Conservation (phyloP, 352 stramenopile genomes). For the Globisporangium yorkense region DNA sequence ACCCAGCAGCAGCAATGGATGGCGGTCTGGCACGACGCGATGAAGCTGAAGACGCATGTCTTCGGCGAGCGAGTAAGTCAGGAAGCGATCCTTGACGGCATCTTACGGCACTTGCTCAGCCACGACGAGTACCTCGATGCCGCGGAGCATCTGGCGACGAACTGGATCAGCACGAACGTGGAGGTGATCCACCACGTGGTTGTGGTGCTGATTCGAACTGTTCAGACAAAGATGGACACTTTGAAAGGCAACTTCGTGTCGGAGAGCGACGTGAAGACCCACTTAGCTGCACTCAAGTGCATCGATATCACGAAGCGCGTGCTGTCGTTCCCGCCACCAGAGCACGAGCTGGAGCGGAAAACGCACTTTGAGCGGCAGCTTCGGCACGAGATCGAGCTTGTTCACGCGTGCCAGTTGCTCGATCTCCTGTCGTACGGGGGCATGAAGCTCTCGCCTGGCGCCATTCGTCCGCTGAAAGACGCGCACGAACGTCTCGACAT, state of each 20-base stretch:
- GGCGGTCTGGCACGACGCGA: constrained; percentile 49
- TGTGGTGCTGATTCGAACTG: constrained; percentile 23
- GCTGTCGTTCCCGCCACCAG: constrained; percentile 26
- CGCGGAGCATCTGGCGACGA: constrained; percentile 36
- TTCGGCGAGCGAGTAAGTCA: constrained; percentile 56
- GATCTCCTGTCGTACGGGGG: constrained; percentile 51
- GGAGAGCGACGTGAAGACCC: constrained; percentile 20
- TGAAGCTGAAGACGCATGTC: constrained; percentile 64
- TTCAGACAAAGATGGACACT: constrained; percentile 28
- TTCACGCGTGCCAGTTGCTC: constrained; percentile 44
- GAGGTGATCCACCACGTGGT: constrained; percentile 40
- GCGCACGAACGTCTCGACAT: constrained; percentile 29
- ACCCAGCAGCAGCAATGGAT: constrained; percentile 29
- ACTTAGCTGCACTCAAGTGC: constrained; percentile 25
- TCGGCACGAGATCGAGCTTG: constrained; percentile 21
- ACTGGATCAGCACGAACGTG: constrained; percentile 45
- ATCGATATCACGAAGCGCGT: constrained; percentile 29
- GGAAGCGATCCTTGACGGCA: constrained; percentile 45
- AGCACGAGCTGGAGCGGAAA: constrained; percentile 18
- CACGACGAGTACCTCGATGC: constrained; percentile 21
- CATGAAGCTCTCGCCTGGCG: constrained; percentile 29
- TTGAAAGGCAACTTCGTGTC: constrained; percentile 25
- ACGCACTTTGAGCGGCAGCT: constrained; percentile 24
- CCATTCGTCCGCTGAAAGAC: constrained; percentile 17
- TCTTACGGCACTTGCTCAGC: constrained; percentile 45